Percentiles rank a stretch among this genome's conserved stretches.
These are phyloP conservation scores for Yarrowia galli DNA, from an alignment of 1,139 yeast genomes.

Conservation along the genomic window DNA sequence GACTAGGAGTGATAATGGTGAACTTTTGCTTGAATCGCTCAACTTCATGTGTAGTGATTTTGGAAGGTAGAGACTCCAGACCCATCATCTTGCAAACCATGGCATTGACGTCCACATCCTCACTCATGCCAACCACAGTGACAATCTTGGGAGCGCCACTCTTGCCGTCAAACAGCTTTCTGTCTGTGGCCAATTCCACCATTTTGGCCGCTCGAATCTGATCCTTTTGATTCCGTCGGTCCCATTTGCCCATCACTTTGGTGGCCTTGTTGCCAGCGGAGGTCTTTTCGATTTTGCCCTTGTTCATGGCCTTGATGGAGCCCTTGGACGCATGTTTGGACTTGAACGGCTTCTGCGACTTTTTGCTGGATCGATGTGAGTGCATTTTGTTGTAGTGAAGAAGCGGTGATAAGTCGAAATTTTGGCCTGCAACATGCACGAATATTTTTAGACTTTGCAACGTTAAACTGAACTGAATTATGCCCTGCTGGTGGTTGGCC, in stretches of 20 bases:
- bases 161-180: constrained; percentile 79
- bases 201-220: constrained; percentile 82
- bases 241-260: constrained; percentile 62
- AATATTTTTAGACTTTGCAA: constrained; percentile 21
- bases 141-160: constrained; percentile 84
- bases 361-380: constrained; percentile 79
- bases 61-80: neutral
- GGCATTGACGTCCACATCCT: constrained; percentile 66
- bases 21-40: constrained; percentile 76
- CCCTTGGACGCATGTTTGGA: constrained; percentile 93
- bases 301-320: constrained; percentile 74
- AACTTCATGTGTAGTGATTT: constrained; percentile 47
- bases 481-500: neutral
- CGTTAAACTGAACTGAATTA: neutral
- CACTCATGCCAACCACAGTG: constrained; percentile 79
- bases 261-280: constrained; percentile 50
- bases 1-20: constrained; percentile 78
- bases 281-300: constrained; percentile 89
- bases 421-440: constrained; percentile 18
- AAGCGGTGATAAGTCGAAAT: neutral
- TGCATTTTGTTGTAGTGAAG: constrained; percentile 38
- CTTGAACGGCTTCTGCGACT: constrained; percentile 87
- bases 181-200: constrained; percentile 53
- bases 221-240: constrained; percentile 78
- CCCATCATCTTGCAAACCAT: constrained; percentile 58